Evolutionary conservation across 768 basidiomycete genomes (phyloP).

Genomic region (Macrolepiota dolichaula): DNA sequence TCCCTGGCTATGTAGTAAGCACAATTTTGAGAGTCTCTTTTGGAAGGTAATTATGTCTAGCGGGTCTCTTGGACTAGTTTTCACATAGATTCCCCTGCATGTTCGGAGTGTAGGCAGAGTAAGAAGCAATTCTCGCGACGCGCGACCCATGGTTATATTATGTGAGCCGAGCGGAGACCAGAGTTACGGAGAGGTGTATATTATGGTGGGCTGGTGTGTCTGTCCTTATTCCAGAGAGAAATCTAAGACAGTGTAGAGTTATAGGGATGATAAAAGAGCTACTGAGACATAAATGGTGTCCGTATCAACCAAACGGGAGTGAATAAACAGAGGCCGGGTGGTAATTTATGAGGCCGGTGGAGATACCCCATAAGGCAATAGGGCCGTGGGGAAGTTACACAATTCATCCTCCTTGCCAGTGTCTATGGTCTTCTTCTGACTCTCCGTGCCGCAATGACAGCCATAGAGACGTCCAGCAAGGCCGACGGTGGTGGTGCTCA

Average conservation of each 20-base stretch:
- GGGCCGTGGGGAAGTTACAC: background rate
- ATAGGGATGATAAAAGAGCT: too few species aligned
- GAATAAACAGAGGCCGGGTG: background rate
- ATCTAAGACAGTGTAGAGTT: too few species aligned
- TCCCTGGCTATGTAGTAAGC: too few species aligned
- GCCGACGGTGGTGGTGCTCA: constrained; percentile 6
- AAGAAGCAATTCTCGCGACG: background rate
- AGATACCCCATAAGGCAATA: background rate
- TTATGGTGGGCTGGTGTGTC: background rate
- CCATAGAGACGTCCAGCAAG: background rate
- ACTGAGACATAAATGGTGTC: too few species aligned
- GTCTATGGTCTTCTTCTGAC: background rate
- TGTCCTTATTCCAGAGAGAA: background rate
- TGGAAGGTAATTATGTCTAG: too few species aligned
- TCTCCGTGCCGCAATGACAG: background rate
- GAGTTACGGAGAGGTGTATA: background rate
- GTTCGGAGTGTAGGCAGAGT: background rate
- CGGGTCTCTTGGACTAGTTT: too few species aligned
- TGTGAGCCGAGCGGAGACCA: background rate
- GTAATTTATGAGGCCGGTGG: background rate
- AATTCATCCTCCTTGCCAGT: background rate
- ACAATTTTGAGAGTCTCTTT: too few species aligned
- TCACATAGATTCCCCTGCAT: background rate
- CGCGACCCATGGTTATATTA: background rate
- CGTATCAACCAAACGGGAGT: too few species aligned